These are phyloP conservation scores for Micromonas pusilla DNA, from an alignment of 139 green algal species.

Conservation along the genomic window DNA sequence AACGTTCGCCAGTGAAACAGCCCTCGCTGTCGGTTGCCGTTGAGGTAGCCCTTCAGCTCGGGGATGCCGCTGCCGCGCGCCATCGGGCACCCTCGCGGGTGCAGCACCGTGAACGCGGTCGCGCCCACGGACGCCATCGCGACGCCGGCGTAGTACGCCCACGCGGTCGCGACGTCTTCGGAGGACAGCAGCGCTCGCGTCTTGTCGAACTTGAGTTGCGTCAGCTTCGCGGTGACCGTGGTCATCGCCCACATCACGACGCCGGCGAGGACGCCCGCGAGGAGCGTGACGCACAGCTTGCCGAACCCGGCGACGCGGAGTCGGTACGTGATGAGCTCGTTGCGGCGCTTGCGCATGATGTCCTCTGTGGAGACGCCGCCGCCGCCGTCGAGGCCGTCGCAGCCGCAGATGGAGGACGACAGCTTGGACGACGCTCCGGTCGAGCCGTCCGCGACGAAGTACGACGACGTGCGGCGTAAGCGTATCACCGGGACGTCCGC, in stretches of 20 bases:
- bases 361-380: background rate
- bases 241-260: background rate
- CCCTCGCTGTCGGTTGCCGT: constrained; percentile 59
- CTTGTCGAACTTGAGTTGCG: background rate
- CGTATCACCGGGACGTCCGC: background rate
- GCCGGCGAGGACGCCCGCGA: background rate
- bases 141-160: background rate
- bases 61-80: constrained; percentile 61
- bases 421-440: too few relatives aligned
- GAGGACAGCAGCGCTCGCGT: background rate
- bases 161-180: background rate
- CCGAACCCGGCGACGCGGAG: too few relatives aligned
- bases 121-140: background rate
- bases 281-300: background rate
- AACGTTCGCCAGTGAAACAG: constrained; percentile 30
- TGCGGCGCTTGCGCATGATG: too few relatives aligned
- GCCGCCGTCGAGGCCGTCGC: too few relatives aligned
- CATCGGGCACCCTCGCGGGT: background rate
- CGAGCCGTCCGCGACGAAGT: background rate
- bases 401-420: too few relatives aligned
- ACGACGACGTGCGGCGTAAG: background rate
- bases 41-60: constrained; percentile 67
- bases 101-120: background rate
- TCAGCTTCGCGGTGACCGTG: background rate
- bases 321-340: background rate